phyloP scores from a whole-genome alignment of 805 yeast genomes.

The Candida oleophila region DNA sequence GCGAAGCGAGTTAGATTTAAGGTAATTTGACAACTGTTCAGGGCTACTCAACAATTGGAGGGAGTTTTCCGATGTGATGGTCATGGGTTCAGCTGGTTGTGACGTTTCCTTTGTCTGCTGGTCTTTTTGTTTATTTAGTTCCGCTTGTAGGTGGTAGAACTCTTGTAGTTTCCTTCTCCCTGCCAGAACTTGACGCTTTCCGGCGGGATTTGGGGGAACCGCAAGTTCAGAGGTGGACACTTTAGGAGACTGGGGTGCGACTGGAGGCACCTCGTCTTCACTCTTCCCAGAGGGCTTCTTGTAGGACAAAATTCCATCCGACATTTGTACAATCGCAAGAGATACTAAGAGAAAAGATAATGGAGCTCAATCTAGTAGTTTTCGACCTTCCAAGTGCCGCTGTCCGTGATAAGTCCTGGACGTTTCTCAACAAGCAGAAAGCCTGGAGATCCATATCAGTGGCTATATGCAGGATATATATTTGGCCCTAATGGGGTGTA shows the following conservation, averaged over 20 bases:
- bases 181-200: constrained; percentile 33
- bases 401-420: too few species aligned
- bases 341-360: too few species aligned
- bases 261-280: neutral
- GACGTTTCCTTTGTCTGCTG: constrained; percentile 2
- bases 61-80: neutral
- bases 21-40: constrained; percentile 17
- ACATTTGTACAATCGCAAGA: too few species aligned
- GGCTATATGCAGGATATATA: neutral
- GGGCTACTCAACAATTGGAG: constrained; percentile 11
- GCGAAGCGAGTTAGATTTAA: constrained; percentile 22
- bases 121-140: constrained; percentile 6
- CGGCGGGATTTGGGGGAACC: neutral
- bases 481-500: neutral
- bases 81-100: neutral
- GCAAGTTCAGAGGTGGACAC: neutral
- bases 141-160: constrained; percentile 33
- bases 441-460: too few species aligned
- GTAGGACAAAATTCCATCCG: constrained; percentile 25
- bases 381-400: too few species aligned
- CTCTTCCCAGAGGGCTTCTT: constrained; percentile 19
- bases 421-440: too few species aligned
- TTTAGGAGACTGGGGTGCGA: neutral
- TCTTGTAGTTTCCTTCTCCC: constrained; percentile 43
- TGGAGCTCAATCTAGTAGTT: too few species aligned